Base-by-base conservation (phyloP, 2,329 filamentous ascomycete genomes). In the Juglanconis juglandina region DNA sequence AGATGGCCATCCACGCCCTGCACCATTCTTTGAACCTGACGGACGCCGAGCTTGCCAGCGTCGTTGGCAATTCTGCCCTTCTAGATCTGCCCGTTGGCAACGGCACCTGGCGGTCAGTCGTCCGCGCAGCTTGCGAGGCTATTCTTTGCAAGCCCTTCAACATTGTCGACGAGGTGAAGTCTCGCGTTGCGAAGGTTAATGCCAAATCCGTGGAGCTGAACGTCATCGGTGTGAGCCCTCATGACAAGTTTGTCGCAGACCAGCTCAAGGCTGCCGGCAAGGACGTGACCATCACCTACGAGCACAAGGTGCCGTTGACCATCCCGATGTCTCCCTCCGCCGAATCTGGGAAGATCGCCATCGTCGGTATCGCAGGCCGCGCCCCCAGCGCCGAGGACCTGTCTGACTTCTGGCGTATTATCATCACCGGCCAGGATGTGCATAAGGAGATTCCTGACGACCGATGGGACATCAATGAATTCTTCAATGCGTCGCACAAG, bases 321-420 rank as follows among this genome's bases (percentile, higher is more conserved):
- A 34, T 54, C 2, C 51, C 57, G 13, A 50, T 17, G 11, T 59
- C 57, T 3, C 51, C 52, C 32, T 53, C 57, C 1, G 30, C 41
- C 6, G 51, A 53, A 17, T 59, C 41, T 7, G 60, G 53, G 14
- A 58, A 58, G n/a, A 73, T 77, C 52, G 76, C 74, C n/a, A 68
- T 77, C 33, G 65, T 77, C 39, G 75, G 75, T 44, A 71, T 67
- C 55, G 71, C 68, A 1, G 75, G 73, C 63, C 69, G 71, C 6
- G 68, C 75, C 9, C 71, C 74, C 4, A 71, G 73, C 3, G 67
- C 65, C 39, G 56, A 65, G 13, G 51, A 60, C 11, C 42, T 65
- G 10, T 55, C 57, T 2, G 60, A 67, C 14, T 67, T 67, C 55
- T 68, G 66, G 66, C 53, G 65, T 4, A 51, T 68, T 13, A 52